Conservation (phyloP, 805 yeast genomes). For the Starmerella tilneyi region DNA sequence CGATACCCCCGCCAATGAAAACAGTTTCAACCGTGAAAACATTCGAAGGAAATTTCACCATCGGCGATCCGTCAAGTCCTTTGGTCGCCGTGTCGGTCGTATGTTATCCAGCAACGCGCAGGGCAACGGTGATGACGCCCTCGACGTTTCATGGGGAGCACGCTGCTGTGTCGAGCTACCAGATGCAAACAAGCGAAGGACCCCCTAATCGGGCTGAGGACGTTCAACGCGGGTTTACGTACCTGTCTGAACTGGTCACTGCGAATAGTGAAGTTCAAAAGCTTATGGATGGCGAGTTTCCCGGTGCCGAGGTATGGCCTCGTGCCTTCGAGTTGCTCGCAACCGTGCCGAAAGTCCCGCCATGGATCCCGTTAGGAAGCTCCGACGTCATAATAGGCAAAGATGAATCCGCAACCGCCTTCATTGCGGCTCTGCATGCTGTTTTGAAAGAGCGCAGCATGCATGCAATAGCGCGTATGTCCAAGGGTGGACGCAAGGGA, state of each 20-base stretch:
- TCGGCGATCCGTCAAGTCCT: constrained; percentile 18
- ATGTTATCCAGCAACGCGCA: constrained; percentile 15
- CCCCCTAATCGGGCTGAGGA: constrained; percentile 1
- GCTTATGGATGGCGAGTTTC: constrained; percentile 21
- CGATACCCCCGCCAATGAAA: not conserved
- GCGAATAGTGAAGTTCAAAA: constrained; percentile 13
- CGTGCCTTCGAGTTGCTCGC: constrained; percentile 22
- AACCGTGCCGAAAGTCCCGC: constrained; percentile 18
- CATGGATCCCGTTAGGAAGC: constrained; percentile 17
- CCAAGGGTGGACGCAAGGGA: constrained; percentile 10
- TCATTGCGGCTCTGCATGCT: constrained; percentile 15
- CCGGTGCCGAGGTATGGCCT: constrained; percentile 16
- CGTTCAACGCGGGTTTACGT: constrained; percentile 16
- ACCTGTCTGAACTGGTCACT: constrained; percentile 13
- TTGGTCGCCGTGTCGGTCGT: constrained; percentile 7
- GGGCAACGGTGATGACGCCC: constrained; percentile 1
- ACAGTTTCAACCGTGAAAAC: constrained; percentile 4
- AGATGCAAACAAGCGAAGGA: constrained; percentile 14
- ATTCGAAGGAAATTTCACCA: constrained; percentile 17
- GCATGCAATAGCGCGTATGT: constrained; percentile 22
- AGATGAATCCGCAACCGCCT: not conserved
- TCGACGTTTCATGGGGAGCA: constrained; percentile 7
- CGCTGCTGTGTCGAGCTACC: constrained; percentile 12
- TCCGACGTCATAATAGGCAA: constrained; percentile 14
- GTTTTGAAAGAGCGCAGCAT: constrained; percentile 9